Conservation (phyloP, 2,329 filamentous ascomycete species). For the Nemania sp. region DNA sequence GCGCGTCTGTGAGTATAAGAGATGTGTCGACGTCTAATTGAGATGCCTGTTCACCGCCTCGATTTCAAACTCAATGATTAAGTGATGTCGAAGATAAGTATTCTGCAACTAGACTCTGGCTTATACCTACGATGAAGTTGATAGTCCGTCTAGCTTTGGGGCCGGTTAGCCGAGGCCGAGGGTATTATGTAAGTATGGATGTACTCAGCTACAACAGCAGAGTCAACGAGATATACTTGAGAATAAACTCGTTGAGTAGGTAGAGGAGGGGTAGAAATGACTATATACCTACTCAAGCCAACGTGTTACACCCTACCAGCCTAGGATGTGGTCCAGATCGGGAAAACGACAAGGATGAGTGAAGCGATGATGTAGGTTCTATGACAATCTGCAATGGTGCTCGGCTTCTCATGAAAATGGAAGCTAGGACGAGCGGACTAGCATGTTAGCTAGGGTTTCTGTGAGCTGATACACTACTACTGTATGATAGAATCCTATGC, state of each 20-base stretch:
- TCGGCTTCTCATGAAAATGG: constrained; percentile 27
- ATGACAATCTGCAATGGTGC: constrained; percentile 19
- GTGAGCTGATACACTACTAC: not conserved
- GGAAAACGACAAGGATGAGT: constrained; percentile 32
- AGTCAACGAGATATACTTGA: constrained; percentile 10
- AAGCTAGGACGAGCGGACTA: constrained; percentile 36
- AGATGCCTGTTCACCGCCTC: constrained; percentile 8
- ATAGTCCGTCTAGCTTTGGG: constrained; percentile 30
- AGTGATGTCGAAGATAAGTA: constrained; percentile 8
- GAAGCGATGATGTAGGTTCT: constrained; percentile 33
- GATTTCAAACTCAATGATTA: constrained; percentile 6
- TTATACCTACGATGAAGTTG: constrained; percentile 30
- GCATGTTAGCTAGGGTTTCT: constrained; percentile 18
- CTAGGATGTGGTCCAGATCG: constrained; percentile 21
- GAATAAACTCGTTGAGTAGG: constrained; percentile 14
- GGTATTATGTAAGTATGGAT: constrained; percentile 34
- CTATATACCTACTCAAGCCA: constrained; percentile 35
- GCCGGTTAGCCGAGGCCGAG: constrained; percentile 38
- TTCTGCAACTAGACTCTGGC: constrained; percentile 1
- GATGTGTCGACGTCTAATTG: constrained; percentile 3
- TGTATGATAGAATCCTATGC: constrained; percentile 27
- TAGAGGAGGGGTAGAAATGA: constrained; percentile 31
- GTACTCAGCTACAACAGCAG: constrained; percentile 13
- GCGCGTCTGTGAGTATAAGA: constrained; percentile 5
- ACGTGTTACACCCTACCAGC: constrained; percentile 7